These are phyloP conservation scores for Phialophora tarda DNA, from an alignment of 2,329 filamentous ascomycete species.

Conservation along the genomic window DNA sequence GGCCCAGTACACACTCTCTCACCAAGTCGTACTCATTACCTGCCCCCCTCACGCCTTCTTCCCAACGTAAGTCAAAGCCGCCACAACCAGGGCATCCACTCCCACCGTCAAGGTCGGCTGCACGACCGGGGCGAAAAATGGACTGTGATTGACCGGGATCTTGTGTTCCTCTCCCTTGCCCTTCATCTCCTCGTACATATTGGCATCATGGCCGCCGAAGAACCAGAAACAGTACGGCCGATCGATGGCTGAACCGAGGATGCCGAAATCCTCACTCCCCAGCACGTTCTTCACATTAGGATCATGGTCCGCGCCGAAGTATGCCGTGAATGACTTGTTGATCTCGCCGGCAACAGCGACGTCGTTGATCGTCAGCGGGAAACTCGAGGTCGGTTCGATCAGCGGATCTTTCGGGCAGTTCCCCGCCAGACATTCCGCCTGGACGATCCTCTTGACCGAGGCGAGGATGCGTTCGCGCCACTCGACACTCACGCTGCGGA, in stretches of 20 bases:
- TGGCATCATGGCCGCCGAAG: slow-evolving; percentile 55
- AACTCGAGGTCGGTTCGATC: slow-evolving; percentile 55
- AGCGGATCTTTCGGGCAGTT: slow-evolving; percentile 56
- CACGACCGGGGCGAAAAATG: slow-evolving; percentile 64
- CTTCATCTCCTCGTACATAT: slow-evolving; percentile 56
- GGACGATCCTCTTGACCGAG: slow-evolving; percentile 60
- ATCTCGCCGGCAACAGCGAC: slow-evolving; percentile 50
- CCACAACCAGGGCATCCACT: slow-evolving; percentile 58
- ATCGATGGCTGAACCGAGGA: slow-evolving; percentile 57
- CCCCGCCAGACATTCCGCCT: slow-evolving; percentile 60
- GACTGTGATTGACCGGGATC: slow-evolving; percentile 65
- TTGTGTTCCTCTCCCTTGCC: slow-evolving; percentile 54
- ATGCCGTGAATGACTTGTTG: slow-evolving; percentile 52
- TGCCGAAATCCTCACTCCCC: slow-evolving; percentile 63
- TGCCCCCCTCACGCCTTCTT: slow-evolving; percentile 11
- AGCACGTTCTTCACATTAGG: slow-evolving; percentile 32
- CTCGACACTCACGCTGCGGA: slow-evolving; percentile 55
- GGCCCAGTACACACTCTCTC: background rate
- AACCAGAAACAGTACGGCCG: slow-evolving; percentile 62
- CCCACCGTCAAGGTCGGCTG: slow-evolving; percentile 63
- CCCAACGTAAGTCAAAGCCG: slow-evolving; percentile 57
- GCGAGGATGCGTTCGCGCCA: slow-evolving; percentile 56
- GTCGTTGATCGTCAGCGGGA: slow-evolving; percentile 63
- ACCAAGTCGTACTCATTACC: background rate
- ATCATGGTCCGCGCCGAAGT: slow-evolving; percentile 51